Conservation (phyloP, 2,329 filamentous ascomycete genomes). For the Verticillium nonalfalfae region DNA sequence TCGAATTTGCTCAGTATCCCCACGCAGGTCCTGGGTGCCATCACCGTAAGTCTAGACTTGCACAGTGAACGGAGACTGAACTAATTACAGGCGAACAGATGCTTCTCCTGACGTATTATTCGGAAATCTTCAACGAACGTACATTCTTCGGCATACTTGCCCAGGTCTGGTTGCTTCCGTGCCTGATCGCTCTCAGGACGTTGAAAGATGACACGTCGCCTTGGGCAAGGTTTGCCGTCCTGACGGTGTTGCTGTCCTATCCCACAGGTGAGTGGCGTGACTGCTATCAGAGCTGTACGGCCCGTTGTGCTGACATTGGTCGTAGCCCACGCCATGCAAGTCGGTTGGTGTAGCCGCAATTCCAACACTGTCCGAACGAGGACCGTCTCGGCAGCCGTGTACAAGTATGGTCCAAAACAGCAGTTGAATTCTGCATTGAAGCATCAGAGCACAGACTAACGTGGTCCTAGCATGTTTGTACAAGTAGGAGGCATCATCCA, state of each 20-base stretch:
- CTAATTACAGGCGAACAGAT: conserved; percentile 18
- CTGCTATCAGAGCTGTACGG: not conserved
- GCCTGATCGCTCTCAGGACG: conserved; percentile 36
- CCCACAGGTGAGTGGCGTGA: conserved; percentile 18
- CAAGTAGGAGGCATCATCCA: conserved; percentile 19
- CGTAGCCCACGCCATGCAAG: conserved; percentile 42
- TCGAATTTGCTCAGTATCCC: conserved; percentile 47
- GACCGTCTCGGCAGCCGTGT: conserved; percentile 55
- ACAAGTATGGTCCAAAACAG: conserved; percentile 29
- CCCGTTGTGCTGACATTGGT: conserved; percentile 19
- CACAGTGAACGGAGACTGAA: not conserved
- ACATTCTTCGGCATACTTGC: conserved; percentile 32
- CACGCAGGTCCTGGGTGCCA: conserved; percentile 22
- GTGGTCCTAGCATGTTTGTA: not conserved
- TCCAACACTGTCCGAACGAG: conserved; percentile 54
- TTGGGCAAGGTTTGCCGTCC: conserved; percentile 26
- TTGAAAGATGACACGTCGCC: conserved; percentile 11
- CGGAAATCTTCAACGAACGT: conserved; percentile 34
- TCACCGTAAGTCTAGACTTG: not conserved
- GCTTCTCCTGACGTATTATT: conserved; percentile 36
- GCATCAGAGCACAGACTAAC: not conserved
- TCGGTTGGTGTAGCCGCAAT: conserved; percentile 54
- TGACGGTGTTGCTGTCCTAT: conserved; percentile 25
- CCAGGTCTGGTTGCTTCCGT: conserved; percentile 48
- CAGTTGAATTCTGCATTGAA: not conserved